Percentiles rank a stretch among this genome's conserved stretches.
phyloP scores from a whole-genome alignment of 1,139 yeast genomes.

The Blastobotrys petasosporus region DNA sequence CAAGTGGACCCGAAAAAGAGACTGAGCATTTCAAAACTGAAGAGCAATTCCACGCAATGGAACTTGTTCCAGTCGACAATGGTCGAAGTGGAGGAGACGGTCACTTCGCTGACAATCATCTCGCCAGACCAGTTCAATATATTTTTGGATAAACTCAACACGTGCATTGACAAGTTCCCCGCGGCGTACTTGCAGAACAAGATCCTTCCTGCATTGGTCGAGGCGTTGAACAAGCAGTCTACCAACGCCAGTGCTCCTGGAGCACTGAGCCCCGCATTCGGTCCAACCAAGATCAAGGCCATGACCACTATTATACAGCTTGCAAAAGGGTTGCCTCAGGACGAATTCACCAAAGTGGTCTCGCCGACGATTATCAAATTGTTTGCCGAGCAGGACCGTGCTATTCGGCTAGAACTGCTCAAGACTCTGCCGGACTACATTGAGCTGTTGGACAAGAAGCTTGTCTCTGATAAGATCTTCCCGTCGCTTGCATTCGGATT shows the following conservation, averaged over 20 bases:
- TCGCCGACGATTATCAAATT: slow-evolving; percentile 62
- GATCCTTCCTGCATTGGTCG: slow-evolving; percentile 63
- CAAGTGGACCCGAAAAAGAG: slow-evolving; percentile 34
- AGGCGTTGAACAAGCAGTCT: slow-evolving; percentile 13
- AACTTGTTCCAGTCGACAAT: slow-evolving; percentile 41
- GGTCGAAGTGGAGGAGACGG: slow-evolving; percentile 43
- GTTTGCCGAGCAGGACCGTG: slow-evolving; percentile 66
- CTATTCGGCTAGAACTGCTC: slow-evolving; percentile 64
- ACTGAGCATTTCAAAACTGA: slow-evolving; percentile 45
- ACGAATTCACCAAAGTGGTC: slow-evolving; percentile 42
- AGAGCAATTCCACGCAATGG: slow-evolving; percentile 28
- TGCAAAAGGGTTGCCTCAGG: slow-evolving; percentile 38
- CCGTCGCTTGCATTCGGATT: slow-evolving; percentile 69
- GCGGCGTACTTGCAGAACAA: slow-evolving; percentile 56
- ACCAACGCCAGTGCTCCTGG: not conserved
- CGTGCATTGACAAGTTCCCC: slow-evolving; percentile 40
- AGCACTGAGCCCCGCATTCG: not conserved
- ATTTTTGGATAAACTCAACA: slow-evolving; percentile 45
- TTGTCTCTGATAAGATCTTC: slow-evolving; percentile 66
- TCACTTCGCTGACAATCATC: slow-evolving; percentile 50
- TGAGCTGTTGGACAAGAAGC: slow-evolving; percentile 48
- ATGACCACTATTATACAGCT: slow-evolving; percentile 22
- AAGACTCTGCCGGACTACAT: slow-evolving; percentile 56
- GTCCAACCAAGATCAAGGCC: slow-evolving; percentile 26
- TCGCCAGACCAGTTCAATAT: slow-evolving; percentile 47